Evolutionary conservation across 768 basidiomycete genomes (phyloP), one percentile per base, ranked within the genome.

Genomic region (Coprinopsis marcescibilis): DNA sequence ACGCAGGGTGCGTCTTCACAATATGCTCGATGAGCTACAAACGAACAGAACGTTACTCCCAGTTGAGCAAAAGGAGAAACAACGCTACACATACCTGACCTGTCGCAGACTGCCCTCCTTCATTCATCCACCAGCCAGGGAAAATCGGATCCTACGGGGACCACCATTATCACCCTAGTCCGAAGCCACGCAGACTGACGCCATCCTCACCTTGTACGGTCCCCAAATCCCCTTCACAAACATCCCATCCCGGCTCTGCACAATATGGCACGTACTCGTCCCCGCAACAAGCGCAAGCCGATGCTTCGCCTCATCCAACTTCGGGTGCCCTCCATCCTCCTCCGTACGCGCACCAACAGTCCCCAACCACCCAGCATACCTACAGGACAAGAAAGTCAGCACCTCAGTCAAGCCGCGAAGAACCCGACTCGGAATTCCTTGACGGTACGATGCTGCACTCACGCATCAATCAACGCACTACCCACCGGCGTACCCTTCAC

Each of bases 61-160:
- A 24, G 21, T 34, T 41, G n/a, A 21, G 35, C 1, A 20, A 5
- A 14, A 4, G 15, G 4, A 20, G 13, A 21, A 2, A 44, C 32
- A 23, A 14, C 5, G 35, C 20, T 26, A n/a, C 3, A 52, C 66
- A 39, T 43, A 85, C 85, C 67, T 92, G 90, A n/a, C 96, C 96
- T 0, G 96, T 99, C 1, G 93, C 94, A 6, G 93, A 96, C 65
- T 99, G 96, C 2, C 96, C 96, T 30, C 95, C 96, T 66, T 99
- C 96, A 58, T 94, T 99, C 92, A 97, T 96, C 96, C 95, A 99
- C 85, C 90, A 94, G 14, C 85, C 91, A 34, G 83, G 83, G 67
- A 97, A 93, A 25, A 94, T 76, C 4, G 91, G 83, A 58, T 97
- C 85, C 80, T 89, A 53, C 57, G 37, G 3, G 44, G 27, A 11